Percentiles rank a stretch among this genome's conserved stretches.
Evolutionary conservation across 176 grass and related monocot genomes (phyloP).

Genomic region (Phoenix roebelenii): DNA sequence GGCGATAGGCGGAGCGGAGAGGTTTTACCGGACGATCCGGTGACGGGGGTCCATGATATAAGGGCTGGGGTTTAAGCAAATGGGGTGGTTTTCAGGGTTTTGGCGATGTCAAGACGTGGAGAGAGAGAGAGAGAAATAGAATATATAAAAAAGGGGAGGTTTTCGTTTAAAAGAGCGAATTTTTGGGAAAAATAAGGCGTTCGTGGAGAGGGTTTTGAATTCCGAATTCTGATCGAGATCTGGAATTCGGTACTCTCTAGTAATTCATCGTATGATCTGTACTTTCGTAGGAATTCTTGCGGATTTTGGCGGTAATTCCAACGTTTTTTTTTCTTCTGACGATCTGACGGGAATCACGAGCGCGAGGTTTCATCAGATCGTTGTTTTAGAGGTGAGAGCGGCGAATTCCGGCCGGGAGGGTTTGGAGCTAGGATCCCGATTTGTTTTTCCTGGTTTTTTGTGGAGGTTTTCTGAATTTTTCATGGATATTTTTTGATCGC

Average conservation of each 20-base stretch:
- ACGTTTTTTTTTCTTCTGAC: constrained; percentile 2
- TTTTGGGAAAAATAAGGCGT: not conserved
- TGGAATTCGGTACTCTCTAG: not conserved
- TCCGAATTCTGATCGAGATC: constrained; percentile 10
- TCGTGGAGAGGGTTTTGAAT: not conserved
- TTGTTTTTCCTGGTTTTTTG: not conserved
- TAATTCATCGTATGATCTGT: not conserved
- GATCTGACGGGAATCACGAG: constrained; percentile 10
- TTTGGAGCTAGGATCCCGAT: not conserved
- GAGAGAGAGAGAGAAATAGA: constrained; percentile 8
- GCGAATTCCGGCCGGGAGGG: not conserved
- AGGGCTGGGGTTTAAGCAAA: constrained; percentile 39
- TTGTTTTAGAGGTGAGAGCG: constrained; percentile 34
- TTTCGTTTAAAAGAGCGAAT: constrained; percentile 15
- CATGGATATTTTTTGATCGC: not conserved
- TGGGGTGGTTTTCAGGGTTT: constrained; percentile 86
- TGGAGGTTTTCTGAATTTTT: not conserved
- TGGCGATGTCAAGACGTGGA: constrained; percentile 41
- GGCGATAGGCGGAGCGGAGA: constrained; percentile 22
- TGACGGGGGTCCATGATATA: constrained; percentile 34
- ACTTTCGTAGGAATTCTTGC: not conserved
- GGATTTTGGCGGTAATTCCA: not conserved
- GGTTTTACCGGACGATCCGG: constrained; percentile 44
- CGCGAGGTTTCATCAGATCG: constrained; percentile 9
- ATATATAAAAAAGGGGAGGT: not conserved